Percentiles rank a stretch among this genome's conserved stretches.
Conservation (phyloP, 768 basidiomycete genomes). For the Termitomyces sp. region DNA sequence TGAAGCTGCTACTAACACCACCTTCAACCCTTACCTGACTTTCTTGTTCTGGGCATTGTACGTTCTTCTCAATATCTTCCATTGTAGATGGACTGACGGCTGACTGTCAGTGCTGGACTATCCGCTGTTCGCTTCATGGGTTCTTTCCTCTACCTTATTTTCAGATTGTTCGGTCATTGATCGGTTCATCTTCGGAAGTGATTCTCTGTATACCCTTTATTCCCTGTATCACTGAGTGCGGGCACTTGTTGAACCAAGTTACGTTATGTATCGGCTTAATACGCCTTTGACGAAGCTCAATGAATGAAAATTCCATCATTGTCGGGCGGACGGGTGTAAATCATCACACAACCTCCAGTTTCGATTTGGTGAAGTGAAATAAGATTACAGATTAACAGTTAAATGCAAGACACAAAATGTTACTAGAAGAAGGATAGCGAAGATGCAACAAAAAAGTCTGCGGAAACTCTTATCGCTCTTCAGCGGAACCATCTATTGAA, state of each 20-base stretch:
- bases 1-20: slow-evolving; percentile 36
- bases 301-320: neutral
- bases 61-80: slow-evolving; percentile 7
- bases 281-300: neutral
- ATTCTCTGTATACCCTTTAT: neutral
- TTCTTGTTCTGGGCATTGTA: slow-evolving; percentile 57
- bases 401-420: neutral
- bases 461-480: neutral
- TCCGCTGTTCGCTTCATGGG: slow-evolving; percentile 79
- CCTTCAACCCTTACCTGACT: slow-evolving; percentile 86
- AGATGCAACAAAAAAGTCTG: neutral
- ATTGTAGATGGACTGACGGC: neutral
- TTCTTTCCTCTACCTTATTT: slow-evolving; percentile 70
- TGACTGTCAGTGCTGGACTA: slow-evolving; percentile 55
- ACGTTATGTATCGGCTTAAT: neutral
- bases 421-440: neutral
- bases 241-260: neutral
- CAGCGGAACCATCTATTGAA: slow-evolving; percentile 13
- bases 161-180: slow-evolving; percentile 65
- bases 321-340: neutral
- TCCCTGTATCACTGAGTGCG: neutral
- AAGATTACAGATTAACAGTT: slow-evolving; percentile 1
- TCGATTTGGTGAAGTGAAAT: neutral
- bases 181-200: neutral
- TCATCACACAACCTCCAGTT: too few species aligned